Percentiles rank a stretch among this genome's conserved stretches.
phyloP scores from a whole-genome alignment of 768 basidiomycete genomes.

The Termitomyces sp. region DNA sequence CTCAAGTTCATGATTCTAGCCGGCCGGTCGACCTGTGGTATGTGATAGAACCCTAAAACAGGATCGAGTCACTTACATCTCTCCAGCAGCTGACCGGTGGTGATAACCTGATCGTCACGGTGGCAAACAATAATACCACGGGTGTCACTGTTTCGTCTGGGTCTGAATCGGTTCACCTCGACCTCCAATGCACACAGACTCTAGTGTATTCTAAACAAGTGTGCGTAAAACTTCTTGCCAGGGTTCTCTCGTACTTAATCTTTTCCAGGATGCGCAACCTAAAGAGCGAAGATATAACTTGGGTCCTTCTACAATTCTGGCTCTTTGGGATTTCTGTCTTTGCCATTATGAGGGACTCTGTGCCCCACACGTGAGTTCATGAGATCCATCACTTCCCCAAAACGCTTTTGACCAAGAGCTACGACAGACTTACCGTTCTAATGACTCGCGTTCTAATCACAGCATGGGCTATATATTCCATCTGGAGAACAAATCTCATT shows the following conservation, averaged over 20 bases:
- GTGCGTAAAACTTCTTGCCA: conserved; percentile 23
- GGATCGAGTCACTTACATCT: background rate
- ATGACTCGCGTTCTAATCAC: conserved; percentile 43
- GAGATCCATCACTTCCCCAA: background rate
- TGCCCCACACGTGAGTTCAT: conserved; percentile 47
- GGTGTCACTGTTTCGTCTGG: conserved; percentile 24
- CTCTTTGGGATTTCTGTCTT: conserved; percentile 47
- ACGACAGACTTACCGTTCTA: conserved; percentile 28
- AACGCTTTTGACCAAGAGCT: background rate
- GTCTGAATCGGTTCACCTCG: conserved; percentile 22
- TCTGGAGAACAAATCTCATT: conserved; percentile 42
- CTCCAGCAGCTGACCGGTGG: background rate
- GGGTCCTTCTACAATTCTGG: conserved; percentile 52
- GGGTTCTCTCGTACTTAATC: background rate
- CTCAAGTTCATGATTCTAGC: background rate
- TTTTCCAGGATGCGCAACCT: conserved; percentile 36
- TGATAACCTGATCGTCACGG: background rate
- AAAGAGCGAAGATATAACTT: conserved; percentile 43
- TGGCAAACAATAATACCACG: conserved; percentile 5
- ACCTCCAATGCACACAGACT: conserved; percentile 38
- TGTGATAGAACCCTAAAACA: background rate
- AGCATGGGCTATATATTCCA: conserved; percentile 47
- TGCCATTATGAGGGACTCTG: conserved; percentile 46
- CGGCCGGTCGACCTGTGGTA: background rate
- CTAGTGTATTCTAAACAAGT: conserved; percentile 42